Conservation (phyloP, 2,329 filamentous ascomycete species). For the Colletotrichum zoysiae region DNA sequence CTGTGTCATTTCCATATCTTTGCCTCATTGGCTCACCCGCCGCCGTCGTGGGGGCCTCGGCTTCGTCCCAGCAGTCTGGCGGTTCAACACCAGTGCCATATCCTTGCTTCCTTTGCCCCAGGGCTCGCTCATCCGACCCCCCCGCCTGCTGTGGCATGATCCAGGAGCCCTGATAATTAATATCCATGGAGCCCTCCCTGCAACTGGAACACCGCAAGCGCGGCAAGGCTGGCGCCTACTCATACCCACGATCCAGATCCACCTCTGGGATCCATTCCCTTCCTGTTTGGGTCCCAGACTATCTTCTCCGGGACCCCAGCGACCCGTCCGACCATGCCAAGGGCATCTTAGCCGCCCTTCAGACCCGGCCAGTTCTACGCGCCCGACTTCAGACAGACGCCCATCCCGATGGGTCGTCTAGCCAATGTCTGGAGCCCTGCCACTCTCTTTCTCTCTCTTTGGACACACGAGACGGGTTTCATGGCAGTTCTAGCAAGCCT, state of each 20-base stretch:
- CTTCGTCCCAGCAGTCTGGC: slow-evolving; percentile 19
- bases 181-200: slow-evolving; percentile 15
- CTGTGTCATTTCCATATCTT: slow-evolving; percentile 35
- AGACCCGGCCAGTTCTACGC: slow-evolving; percentile 54
- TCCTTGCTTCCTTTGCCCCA: not conserved
- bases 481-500: slow-evolving; percentile 52
- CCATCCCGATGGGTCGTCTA: slow-evolving; percentile 53
- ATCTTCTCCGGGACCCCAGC: slow-evolving; percentile 34
- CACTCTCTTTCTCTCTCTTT: slow-evolving; percentile 52
- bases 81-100: slow-evolving; percentile 9
- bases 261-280: slow-evolving; percentile 41
- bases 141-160: slow-evolving; percentile 30
- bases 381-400: slow-evolving; percentile 64
- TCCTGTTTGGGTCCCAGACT: slow-evolving; percentile 27
- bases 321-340: slow-evolving; percentile 39
- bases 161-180: slow-evolving; percentile 25
- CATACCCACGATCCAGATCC: slow-evolving; percentile 51
- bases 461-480: slow-evolving; percentile 67
- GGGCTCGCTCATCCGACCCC: slow-evolving; percentile 12
- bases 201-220: slow-evolving; percentile 17
- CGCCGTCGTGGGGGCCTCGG: slow-evolving; percentile 21
- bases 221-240: slow-evolving; percentile 53
- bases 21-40: slow-evolving; percentile 32
- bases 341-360: slow-evolving; percentile 42
- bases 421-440: slow-evolving; percentile 66